A percentile compares a stretch with the other conserved stretches of the same genome.
Conservation (phyloP, 2,329 filamentous ascomycete genomes). For the Camillea tinctor region DNA sequence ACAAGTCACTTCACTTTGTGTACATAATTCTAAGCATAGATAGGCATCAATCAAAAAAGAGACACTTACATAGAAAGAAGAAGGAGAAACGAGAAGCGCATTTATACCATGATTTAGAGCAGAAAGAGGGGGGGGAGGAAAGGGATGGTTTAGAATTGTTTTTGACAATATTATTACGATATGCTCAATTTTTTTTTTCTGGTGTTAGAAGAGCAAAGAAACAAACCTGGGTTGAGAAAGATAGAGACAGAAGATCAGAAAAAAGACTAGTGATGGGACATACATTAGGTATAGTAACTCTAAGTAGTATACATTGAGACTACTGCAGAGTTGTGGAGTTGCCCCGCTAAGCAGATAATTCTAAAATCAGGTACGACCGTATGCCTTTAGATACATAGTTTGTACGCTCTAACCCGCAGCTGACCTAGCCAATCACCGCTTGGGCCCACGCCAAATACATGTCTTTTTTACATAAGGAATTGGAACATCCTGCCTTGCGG, state of each 20-base stretch:
- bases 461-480: neutral
- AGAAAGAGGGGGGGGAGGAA: neutral
- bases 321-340: neutral
- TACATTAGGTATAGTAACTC: neutral
- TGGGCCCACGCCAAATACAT: neutral
- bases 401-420: neutral
- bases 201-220: neutral
- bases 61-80: too few relatives aligned
- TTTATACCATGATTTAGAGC: neutral
- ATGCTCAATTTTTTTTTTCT: neutral
- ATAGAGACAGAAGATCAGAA: neutral
- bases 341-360: neutral
- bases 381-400: neutral
- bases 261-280: neutral
- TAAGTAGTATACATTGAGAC: neutral
- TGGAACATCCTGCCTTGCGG: neutral
- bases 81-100: too few relatives aligned
- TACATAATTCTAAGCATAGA: too few relatives aligned
- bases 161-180: neutral
- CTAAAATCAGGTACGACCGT: neutral
- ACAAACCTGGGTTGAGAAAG: neutral
- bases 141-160: neutral
- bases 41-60: too few relatives aligned
- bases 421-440: neutral
- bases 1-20: too few relatives aligned